Conservation (phyloP, 495 filamentous ascomycete species). For the Xylaria intraflava region DNA sequence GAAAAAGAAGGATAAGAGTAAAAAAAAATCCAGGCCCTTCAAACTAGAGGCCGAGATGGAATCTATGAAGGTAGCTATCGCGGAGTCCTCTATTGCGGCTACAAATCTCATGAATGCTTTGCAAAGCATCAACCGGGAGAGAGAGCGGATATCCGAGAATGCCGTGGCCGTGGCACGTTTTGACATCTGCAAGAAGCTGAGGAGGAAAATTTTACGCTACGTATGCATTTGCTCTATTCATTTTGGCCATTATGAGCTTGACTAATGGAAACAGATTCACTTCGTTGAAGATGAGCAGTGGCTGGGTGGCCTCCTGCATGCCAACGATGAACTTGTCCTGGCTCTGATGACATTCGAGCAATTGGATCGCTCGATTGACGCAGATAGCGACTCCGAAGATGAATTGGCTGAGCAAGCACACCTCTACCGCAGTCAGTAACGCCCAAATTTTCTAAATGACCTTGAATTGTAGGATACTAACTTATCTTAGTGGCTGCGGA, state of each 20-base stretch:
- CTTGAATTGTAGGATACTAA: slow-evolving; percentile 13
- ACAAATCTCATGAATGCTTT: slow-evolving; percentile 88
- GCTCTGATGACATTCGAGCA: slow-evolving; percentile 93
- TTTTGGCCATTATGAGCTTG: background rate
- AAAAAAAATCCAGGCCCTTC: slow-evolving; percentile 54
- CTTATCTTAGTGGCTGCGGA: slow-evolving; percentile 40
- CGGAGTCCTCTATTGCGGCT: slow-evolving; percentile 76
- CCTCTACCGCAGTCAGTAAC: slow-evolving; percentile 42
- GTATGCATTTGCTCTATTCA: slow-evolving; percentile 31
- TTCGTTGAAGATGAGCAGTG: slow-evolving; percentile 76
- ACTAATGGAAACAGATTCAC: slow-evolving; percentile 52
- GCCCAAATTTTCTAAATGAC: background rate
- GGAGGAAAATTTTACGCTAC: slow-evolving; percentile 80
- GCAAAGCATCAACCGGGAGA: slow-evolving; percentile 86
- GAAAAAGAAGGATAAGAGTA: slow-evolving; percentile 43
- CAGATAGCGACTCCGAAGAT: slow-evolving; percentile 90
- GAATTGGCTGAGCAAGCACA: slow-evolving; percentile 52
- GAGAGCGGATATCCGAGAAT: slow-evolving; percentile 81
- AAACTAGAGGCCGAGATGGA: slow-evolving; percentile 84
- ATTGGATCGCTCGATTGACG: slow-evolving; percentile 89
- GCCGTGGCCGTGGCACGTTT: slow-evolving; percentile 66
- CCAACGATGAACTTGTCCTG: slow-evolving; percentile 81
- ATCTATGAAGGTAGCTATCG: slow-evolving; percentile 72
- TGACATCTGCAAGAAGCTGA: slow-evolving; percentile 76
- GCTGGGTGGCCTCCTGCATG: slow-evolving; percentile 71